phyloP scores from a whole-genome alignment of 345 rosid genomes.

The Populus nigra region DNA sequence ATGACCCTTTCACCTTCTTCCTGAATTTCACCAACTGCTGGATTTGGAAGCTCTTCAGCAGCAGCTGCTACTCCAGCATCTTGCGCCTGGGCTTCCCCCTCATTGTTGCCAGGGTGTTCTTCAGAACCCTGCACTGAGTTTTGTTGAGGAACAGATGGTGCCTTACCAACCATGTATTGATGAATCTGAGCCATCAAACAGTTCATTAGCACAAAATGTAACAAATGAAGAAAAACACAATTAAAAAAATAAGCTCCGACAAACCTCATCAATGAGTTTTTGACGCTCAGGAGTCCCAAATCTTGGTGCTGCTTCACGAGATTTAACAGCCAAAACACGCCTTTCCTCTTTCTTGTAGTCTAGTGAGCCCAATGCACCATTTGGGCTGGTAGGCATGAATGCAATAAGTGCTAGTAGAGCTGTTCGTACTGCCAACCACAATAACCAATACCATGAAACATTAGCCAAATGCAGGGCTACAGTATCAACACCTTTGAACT shows the following conservation, averaged over 20 bases:
- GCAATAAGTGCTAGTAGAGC: conserved; percentile 93
- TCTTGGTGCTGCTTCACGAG: conserved; percentile 82
- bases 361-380: conserved; percentile 89
- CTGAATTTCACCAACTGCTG: conserved; percentile 18
- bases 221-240: not conserved
- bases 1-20: conserved; percentile 35
- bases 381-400: conserved; percentile 93
- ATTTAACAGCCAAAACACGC: conserved; percentile 70
- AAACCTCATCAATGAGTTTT: conserved; percentile 82
- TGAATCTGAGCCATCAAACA: conserved; percentile 60
- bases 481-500: not conserved
- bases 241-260: not conserved
- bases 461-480: conserved; percentile 9
- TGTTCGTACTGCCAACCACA: conserved; percentile 70
- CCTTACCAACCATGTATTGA: conserved; percentile 79
- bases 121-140: conserved; percentile 23
- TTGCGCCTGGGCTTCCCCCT: conserved; percentile 24
- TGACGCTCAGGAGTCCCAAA: conserved; percentile 81
- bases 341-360: conserved; percentile 93
- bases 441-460: not conserved
- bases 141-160: conserved; percentile 57
- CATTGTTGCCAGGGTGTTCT: conserved; percentile 20
- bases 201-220: not conserved
- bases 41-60: conserved; percentile 24
- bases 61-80: conserved; percentile 18